phyloP scores from a whole-genome alignment of 169 alveolate genomes.

The Miamiensis avidus region DNA sequence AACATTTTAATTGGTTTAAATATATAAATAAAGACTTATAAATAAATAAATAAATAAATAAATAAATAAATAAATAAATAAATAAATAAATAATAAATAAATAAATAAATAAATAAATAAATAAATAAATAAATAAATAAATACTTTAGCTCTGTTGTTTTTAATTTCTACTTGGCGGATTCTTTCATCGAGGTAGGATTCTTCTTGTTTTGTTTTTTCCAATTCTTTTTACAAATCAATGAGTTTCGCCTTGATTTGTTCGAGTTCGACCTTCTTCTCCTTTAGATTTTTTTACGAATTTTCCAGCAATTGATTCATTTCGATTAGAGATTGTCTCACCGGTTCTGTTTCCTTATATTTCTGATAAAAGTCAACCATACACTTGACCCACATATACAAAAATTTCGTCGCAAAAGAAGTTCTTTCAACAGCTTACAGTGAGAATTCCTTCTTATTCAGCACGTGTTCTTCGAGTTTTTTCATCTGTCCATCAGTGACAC shows the following conservation, averaged over 20 bases:
- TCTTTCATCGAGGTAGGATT: background rate
- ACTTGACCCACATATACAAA: conserved; percentile 81
- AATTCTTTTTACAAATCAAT: too few relatives aligned
- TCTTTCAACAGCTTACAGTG: conserved; percentile 34
- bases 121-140: too few relatives aligned
- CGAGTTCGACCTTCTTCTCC: background rate
- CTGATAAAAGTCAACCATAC: conserved; percentile 87
- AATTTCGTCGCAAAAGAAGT: conserved; percentile 43
- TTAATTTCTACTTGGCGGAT: background rate
- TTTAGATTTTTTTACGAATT: conserved; percentile 13
- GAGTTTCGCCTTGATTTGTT: background rate
- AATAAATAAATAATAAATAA: too few relatives aligned
- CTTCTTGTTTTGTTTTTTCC: background rate
- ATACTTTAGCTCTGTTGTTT: background rate
- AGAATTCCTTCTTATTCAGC: conserved; percentile 54
- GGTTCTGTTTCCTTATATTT: conserved; percentile 74
- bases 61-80: too few relatives aligned
- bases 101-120: too few relatives aligned
- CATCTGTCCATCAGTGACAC: conserved; percentile 42
- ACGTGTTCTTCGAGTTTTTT: conserved; percentile 47
- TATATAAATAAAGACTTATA: too few relatives aligned
- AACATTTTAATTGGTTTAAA: too few relatives aligned
- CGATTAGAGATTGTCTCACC: conserved; percentile 56
- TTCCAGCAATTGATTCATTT: conserved; percentile 74
- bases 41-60: too few relatives aligned